Evolutionary conservation across 1,139 yeast genomes (phyloP).

Genomic region (Saccharomyces hybrid): DNA sequence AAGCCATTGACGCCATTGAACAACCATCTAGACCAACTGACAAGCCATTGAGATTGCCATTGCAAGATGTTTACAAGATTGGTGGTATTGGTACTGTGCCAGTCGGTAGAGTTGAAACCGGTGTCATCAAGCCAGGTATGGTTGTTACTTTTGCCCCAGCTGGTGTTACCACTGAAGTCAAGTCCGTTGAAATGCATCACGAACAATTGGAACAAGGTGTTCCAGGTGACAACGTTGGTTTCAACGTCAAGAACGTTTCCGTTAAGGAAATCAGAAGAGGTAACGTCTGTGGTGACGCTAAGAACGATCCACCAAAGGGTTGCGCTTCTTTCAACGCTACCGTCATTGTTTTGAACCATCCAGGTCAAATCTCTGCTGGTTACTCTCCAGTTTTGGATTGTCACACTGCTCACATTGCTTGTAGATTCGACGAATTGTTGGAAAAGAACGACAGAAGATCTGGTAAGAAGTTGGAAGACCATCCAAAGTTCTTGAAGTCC

Average conservation of each 20-base stretch:
- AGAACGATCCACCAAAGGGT: slow-evolving; percentile 88
- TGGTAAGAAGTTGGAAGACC: slow-evolving; percentile 78
- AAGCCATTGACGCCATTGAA: slow-evolving; percentile 81
- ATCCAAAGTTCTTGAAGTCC: slow-evolving; percentile 82
- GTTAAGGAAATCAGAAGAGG: slow-evolving; percentile 93
- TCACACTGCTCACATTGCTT: slow-evolving; percentile 77
- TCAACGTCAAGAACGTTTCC: slow-evolving; percentile 92
- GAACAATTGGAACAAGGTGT: slow-evolving; percentile 77
- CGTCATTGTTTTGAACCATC: slow-evolving; percentile 86
- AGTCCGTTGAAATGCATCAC: slow-evolving; percentile 93
- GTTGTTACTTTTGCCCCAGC: slow-evolving; percentile 86
- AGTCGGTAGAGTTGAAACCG: slow-evolving; percentile 92
- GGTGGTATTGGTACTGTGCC: slow-evolving; percentile 94
- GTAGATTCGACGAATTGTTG: slow-evolving; percentile 75
- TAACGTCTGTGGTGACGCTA: slow-evolving; percentile 92
- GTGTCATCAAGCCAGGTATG: slow-evolving; percentile 88
- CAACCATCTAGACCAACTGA: slow-evolving; percentile 81
- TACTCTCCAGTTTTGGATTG: slow-evolving; percentile 91
- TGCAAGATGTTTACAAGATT: slow-evolving; percentile 68
- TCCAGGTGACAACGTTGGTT: slow-evolving; percentile 94
- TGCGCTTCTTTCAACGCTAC: slow-evolving; percentile 81
- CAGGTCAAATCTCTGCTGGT: slow-evolving; percentile 90
- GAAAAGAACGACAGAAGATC: slow-evolving; percentile 93
- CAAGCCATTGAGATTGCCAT: slow-evolving; percentile 87
- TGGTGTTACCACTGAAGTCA: slow-evolving; percentile 88